These are phyloP conservation scores for Lipomyces orientalis DNA, from an alignment of 805 yeast species.

Conservation along the genomic window DNA sequence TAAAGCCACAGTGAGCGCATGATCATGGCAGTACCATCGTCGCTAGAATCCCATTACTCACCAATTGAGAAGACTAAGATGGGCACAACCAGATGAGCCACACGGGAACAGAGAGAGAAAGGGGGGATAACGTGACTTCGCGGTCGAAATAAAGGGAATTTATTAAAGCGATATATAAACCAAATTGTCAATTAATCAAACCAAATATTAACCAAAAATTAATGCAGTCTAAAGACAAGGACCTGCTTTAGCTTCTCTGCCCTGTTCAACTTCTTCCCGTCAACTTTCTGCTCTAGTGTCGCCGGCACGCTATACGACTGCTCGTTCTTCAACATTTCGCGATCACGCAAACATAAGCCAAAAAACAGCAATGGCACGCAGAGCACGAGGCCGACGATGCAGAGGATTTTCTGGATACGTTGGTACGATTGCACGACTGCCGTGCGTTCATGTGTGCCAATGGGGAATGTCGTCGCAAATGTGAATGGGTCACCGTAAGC, in stretches of 20 bases:
- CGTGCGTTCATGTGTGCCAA: conserved; percentile 68
- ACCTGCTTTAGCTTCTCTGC: no score
- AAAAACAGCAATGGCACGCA: conserved; percentile 58
- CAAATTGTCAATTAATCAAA: no score
- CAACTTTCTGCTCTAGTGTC: no score
- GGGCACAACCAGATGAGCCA: no score
- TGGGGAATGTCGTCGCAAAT: conserved; percentile 55
- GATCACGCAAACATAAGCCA: conserved; percentile 61
- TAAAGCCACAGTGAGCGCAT: conserved; percentile 10
- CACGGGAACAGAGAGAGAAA: no score
- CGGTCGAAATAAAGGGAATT: no score
- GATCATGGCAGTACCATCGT: neutral
- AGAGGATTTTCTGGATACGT: conserved; percentile 62
- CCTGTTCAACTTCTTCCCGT: no score
- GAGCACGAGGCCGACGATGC: conserved; percentile 60
- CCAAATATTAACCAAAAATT: no score
- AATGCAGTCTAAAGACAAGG: no score
- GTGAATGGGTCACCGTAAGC: conserved; percentile 63
- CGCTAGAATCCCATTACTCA: conserved; percentile 7
- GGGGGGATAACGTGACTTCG: no score
- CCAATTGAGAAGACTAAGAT: no score
- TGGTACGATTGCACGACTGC: conserved; percentile 65
- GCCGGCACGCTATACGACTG: conserved; percentile 20
- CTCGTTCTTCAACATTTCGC: conserved; percentile 45
- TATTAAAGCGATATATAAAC: no score